These are phyloP conservation scores for Chaetomium globosum DNA, from an alignment of 2,329 filamentous ascomycete species.

Conservation along the genomic window DNA sequence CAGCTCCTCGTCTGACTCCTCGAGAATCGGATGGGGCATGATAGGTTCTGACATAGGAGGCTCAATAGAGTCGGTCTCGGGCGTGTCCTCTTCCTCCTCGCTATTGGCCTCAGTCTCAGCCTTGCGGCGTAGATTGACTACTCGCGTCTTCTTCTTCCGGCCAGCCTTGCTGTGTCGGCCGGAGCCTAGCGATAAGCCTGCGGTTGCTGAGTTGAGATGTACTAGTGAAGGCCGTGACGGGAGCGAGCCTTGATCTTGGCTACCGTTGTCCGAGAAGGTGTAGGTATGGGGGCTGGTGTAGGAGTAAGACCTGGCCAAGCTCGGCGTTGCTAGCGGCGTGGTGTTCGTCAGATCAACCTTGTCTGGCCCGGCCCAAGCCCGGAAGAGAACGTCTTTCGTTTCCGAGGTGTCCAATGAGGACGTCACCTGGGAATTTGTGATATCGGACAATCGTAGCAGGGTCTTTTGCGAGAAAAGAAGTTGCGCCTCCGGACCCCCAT, in stretches of 20 bases:
- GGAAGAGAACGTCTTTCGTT: slow-evolving; percentile 87
- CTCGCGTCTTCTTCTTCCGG: slow-evolving; percentile 79
- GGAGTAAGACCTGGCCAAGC: slow-evolving; percentile 65
- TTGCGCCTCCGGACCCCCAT: slow-evolving; percentile 78
- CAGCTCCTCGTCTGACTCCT: slow-evolving; percentile 61
- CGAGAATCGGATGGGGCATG: slow-evolving; percentile 45
- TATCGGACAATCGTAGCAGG: slow-evolving; percentile 74
- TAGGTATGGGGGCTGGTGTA: slow-evolving; percentile 64
- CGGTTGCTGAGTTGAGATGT: slow-evolving; percentile 62
- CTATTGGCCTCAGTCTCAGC: slow-evolving; percentile 39
- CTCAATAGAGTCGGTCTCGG: slow-evolving; percentile 58
- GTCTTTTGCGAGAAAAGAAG: slow-evolving; percentile 96
- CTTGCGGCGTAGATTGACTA: slow-evolving; percentile 76
- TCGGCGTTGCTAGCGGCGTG: slow-evolving; percentile 52
- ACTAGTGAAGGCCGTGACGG: slow-evolving; percentile 70
- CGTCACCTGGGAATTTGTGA: slow-evolving; percentile 87
- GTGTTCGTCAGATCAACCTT: slow-evolving; percentile 61
- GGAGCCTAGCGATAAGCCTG: slow-evolving; percentile 65
- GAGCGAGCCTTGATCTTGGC: slow-evolving; percentile 62
- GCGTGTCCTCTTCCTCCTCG: slow-evolving; percentile 50
- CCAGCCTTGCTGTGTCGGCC: slow-evolving; percentile 61
- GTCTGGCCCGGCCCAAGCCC: slow-evolving; percentile 86
- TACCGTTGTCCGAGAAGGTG: slow-evolving; percentile 73
- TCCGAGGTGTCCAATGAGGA: slow-evolving; percentile 87
- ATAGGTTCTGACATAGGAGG: slow-evolving; percentile 65